Evolutionary conservation across 2,329 filamentous ascomycete species (phyloP).

Genomic region (Nemania sp.): DNA sequence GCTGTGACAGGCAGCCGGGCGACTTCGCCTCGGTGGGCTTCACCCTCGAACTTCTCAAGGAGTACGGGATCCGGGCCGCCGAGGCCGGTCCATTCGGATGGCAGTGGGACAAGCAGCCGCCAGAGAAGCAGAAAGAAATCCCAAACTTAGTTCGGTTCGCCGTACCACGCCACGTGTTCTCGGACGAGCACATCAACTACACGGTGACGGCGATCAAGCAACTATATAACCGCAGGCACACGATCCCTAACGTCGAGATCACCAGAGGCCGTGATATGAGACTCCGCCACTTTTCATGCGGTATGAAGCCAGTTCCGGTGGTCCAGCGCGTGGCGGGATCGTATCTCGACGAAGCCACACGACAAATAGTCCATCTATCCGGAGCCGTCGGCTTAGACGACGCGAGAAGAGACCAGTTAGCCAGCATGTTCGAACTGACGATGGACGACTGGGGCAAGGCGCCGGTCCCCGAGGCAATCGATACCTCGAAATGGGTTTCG

Average conservation of each 20-base stretch:
- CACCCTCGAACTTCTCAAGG: constrained; percentile 25
- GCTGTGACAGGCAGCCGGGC: constrained; percentile 22
- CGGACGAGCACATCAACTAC: constrained; percentile 28
- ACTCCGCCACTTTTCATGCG: constrained; percentile 27
- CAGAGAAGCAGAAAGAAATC: constrained; percentile 16
- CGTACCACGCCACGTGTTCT: constrained; percentile 27
- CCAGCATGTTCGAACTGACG: constrained; percentile 12
- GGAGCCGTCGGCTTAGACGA: constrained; percentile 16
- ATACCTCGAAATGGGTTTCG: constrained; percentile 15
- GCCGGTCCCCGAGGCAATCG: constrained; percentile 1
- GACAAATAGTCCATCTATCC: constrained; percentile 22
- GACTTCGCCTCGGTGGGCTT: constrained; percentile 29
- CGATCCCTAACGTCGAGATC: constrained; percentile 27
- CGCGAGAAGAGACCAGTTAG: constrained; percentile 1
- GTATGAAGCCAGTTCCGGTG: constrained; percentile 24
- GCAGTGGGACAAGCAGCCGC: constrained; percentile 30
- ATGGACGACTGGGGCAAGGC: constrained; percentile 15
- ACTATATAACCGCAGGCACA: constrained; percentile 23
- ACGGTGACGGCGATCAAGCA: constrained; percentile 26
- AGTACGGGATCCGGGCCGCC: constrained; percentile 25
- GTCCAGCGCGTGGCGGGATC: neutral
- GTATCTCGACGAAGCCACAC: constrained; percentile 22
- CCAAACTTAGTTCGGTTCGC: constrained; percentile 30
- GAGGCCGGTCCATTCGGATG: constrained; percentile 27
- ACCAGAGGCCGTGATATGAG: constrained; percentile 27